Evolutionary conservation across 805 yeast genomes (phyloP).

Genomic region (Yamadazyma tumulicola): DNA sequence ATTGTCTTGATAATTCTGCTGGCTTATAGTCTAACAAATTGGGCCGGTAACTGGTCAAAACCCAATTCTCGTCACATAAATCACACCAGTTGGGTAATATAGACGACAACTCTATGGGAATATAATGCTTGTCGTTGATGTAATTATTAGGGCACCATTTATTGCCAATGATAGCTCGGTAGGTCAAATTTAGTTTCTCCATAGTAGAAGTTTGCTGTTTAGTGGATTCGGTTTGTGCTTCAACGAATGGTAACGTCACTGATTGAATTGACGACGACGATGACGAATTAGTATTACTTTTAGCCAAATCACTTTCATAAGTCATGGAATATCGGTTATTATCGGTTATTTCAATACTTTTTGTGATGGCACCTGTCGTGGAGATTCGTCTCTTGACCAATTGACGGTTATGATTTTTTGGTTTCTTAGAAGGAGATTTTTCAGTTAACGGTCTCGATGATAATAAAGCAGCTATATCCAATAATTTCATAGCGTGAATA

Average conservation of each 20-base stretch:
- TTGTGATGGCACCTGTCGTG: constrained; percentile 31
- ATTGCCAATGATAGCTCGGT: constrained; percentile 48
- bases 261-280: constrained; percentile 38
- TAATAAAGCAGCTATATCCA: constrained; percentile 60
- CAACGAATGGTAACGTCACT: constrained; percentile 40
- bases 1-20: constrained; percentile 71
- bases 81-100: constrained; percentile 47
- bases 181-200: constrained; percentile 49
- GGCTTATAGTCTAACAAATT: constrained; percentile 60
- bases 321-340: constrained; percentile 43
- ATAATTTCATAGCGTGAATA: constrained; percentile 56
- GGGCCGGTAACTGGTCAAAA: constrained; percentile 49
- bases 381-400: constrained; percentile 52
- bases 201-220: constrained; percentile 39
- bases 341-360: constrained; percentile 22
- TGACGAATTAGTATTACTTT: constrained; percentile 46
- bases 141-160: constrained; percentile 42
- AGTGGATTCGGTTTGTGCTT: constrained; percentile 37
- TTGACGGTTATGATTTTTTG: constrained; percentile 30
- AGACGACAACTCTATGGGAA: constrained; percentile 27
- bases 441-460: constrained; percentile 53
- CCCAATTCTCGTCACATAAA: constrained; percentile 57
- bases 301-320: constrained; percentile 56
- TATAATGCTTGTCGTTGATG: constrained; percentile 27
- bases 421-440: constrained; percentile 14